phyloP scores from a whole-genome alignment of 208 protist genomes.

The Crithidia brevicula region DNA sequence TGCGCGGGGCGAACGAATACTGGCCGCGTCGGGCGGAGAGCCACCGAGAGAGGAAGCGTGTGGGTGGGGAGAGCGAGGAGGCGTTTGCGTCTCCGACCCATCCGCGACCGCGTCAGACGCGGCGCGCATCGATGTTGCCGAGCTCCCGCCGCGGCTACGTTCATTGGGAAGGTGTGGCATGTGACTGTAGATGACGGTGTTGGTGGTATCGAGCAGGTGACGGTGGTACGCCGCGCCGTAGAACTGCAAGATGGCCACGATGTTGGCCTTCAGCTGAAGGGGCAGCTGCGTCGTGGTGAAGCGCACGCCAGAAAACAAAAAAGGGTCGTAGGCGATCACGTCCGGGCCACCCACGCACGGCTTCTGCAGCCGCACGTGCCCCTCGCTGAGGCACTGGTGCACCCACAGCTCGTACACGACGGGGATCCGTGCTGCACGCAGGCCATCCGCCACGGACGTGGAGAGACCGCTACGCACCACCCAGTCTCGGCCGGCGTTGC shows the following conservation, averaged over 20 bases:
- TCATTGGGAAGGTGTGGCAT: background rate
- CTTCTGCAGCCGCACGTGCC: background rate
- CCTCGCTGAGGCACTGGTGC: constrained; percentile 33
- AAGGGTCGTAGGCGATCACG: constrained; percentile 59
- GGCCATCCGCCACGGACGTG: constrained; percentile 5
- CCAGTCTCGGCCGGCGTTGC: constrained; percentile 5
- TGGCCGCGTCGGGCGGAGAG: background rate
- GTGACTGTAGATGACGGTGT: constrained; percentile 56
- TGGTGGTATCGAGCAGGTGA: constrained; percentile 53
- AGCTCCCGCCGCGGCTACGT: background rate
- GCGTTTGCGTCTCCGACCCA: too few species aligned
- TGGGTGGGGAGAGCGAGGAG: background rate
- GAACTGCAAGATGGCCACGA: constrained; percentile 71
- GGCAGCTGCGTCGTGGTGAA: constrained; percentile 78
- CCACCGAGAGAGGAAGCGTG: background rate
- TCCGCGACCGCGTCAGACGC: too few species aligned
- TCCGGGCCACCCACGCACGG: constrained; percentile 13
- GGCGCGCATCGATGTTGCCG: too few species aligned
- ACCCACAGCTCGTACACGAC: constrained; percentile 66
- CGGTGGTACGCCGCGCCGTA: constrained; percentile 72
- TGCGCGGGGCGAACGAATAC: too few species aligned
- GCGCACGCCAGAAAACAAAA: constrained; percentile 42
- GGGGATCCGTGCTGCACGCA: constrained; percentile 47
- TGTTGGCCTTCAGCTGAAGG: constrained; percentile 48
- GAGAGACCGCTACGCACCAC: constrained; percentile 5